Conservation (phyloP, 306 rosid genomes). For the Malus fusca region DNA sequence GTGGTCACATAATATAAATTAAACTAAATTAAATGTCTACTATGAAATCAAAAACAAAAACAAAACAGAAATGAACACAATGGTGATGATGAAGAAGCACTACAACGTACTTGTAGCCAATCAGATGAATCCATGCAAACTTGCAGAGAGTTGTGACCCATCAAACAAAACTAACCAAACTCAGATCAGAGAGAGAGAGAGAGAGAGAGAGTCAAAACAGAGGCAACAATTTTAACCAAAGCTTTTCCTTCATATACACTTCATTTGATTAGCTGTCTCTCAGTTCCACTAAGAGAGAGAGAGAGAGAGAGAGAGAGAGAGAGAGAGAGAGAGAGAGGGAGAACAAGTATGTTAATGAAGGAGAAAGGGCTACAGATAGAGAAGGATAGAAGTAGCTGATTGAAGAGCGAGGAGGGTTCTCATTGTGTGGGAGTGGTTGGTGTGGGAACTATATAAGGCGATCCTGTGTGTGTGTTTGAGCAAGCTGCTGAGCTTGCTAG, state of each 20-base stretch:
- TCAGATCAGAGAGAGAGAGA: neutral
- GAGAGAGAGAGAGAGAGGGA: neutral
- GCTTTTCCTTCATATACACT: neutral
- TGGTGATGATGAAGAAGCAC: neutral
- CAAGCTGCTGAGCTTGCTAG: conserved; percentile 11
- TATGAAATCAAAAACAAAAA: neutral
- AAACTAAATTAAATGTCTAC: neutral
- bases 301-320: neutral
- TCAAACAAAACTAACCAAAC: conserved; percentile 14
- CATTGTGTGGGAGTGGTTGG: conserved; percentile 19
- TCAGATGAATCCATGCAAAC: conserved; percentile 93
- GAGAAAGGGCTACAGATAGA: neutral
- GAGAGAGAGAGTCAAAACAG: neutral
- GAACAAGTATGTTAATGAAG: neutral
- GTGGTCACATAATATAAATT: neutral
- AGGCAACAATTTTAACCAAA: neutral
- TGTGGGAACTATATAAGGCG: conserved; percentile 56
- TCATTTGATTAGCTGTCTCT: neutral
- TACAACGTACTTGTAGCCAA: conserved; percentile 75
- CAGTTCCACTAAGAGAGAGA: neutral
- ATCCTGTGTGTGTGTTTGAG: neutral
- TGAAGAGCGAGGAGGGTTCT: conserved; percentile 3
- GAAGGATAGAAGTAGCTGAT: neutral
- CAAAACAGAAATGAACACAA: neutral
- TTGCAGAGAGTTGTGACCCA: conserved; percentile 84